These are phyloP conservation scores for Calonectria pseudoturangicola DNA, from an alignment of 2,329 filamentous ascomycete species.

Conservation along the genomic window DNA sequence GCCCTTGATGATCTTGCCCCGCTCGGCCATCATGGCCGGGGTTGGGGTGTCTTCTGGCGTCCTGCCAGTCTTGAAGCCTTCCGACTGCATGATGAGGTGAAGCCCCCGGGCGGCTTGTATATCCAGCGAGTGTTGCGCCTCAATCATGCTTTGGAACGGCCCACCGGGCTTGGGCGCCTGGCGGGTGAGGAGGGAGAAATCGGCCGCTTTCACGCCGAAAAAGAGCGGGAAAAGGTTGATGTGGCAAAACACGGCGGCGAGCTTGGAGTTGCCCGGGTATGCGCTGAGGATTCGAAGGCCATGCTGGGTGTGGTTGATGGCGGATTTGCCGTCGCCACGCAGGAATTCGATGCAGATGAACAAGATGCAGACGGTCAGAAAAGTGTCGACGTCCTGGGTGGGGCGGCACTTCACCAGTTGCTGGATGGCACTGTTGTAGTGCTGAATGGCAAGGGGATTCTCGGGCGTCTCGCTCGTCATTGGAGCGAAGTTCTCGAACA, in stretches of 20 bases:
- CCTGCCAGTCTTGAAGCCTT: constrained; percentile 52
- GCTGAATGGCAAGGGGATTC: constrained; percentile 59
- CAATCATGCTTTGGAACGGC: constrained; percentile 41
- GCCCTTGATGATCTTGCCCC: constrained; percentile 45
- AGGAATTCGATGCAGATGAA: constrained; percentile 67
- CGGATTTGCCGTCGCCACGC: constrained; percentile 59
- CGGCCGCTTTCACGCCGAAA: constrained; percentile 51
- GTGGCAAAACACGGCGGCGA: constrained; percentile 62
- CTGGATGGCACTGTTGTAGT: constrained; percentile 65
- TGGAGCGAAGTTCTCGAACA: constrained; percentile 59
- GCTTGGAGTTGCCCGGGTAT: constrained; percentile 50
- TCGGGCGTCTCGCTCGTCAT: constrained; percentile 34
- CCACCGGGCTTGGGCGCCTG: neutral
- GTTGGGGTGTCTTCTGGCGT: constrained; percentile 36
- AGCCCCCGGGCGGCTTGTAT: constrained; percentile 54
- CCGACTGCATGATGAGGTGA: constrained; percentile 55
- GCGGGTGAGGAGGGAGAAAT: constrained; percentile 36
- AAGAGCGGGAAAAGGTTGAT: constrained; percentile 64
- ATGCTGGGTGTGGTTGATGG: constrained; percentile 62
- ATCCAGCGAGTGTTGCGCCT: constrained; percentile 58
- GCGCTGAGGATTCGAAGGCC: constrained; percentile 61
- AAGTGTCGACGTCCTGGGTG: constrained; percentile 54
- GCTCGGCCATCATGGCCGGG: constrained; percentile 49
- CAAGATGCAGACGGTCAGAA: constrained; percentile 63
- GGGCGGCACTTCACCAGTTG: constrained; percentile 54